phyloP scores from a whole-genome alignment of 164 flowering plant species.

The Liriodendron chinense region DNA sequence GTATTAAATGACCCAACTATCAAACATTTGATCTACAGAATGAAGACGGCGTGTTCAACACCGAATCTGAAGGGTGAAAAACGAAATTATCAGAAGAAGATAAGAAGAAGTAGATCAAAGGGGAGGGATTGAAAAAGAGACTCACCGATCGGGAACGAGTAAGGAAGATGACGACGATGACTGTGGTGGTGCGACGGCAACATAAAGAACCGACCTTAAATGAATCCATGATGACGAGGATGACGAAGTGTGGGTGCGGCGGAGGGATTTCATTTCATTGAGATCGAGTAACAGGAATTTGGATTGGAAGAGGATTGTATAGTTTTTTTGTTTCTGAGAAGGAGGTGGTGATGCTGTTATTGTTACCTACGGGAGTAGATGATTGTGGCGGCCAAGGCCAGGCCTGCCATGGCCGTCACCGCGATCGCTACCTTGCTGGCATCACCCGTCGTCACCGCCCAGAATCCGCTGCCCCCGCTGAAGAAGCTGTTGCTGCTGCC shows the following conservation, averaged over 20 bases:
- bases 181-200: conserved; percentile 62
- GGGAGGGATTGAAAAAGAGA: conserved; percentile 9
- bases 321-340: not conserved
- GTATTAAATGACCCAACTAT: not conserved
- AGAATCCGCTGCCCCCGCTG: conserved; percentile 23
- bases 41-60: not conserved
- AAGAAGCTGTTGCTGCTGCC: conserved; percentile 26
- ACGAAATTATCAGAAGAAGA: too few relatives aligned
- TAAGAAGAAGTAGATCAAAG: not conserved
- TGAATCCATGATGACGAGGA: conserved; percentile 56
- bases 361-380: conserved; percentile 57
- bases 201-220: conserved; percentile 75
- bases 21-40: not conserved
- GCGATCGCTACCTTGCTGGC: conserved; percentile 36
- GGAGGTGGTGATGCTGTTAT: not conserved
- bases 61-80: not conserved
- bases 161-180: conserved; percentile 20
- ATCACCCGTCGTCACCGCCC: conserved; percentile 15
- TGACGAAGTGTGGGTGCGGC: conserved; percentile 57
- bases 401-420: conserved; percentile 69
- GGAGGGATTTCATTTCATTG: conserved; percentile 70
- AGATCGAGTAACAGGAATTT: not conserved
- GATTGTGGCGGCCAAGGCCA: conserved; percentile 63
- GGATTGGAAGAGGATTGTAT: not conserved
- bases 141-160: conserved; percentile 74